Evolutionary conservation across 192 early-diverging fungal genomes (phyloP).

Genomic region (Nowakowskiella sp.): DNA sequence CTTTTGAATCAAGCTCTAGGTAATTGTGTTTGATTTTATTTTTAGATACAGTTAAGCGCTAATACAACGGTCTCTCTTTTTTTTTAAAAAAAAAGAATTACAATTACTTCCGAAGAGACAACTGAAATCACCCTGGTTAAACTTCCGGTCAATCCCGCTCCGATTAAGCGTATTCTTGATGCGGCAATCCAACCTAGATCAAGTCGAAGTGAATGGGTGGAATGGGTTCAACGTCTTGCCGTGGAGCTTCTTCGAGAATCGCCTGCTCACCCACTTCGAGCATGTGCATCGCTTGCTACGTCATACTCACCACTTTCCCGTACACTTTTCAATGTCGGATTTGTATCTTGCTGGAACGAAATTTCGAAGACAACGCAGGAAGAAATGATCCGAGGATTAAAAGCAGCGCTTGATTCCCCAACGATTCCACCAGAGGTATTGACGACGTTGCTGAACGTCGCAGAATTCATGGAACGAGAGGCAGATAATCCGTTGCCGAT

Average conservation of each 20-base stretch:
- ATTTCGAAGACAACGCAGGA: constrained; percentile 84
- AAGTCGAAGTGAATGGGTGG: constrained; percentile 88
- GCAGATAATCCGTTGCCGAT: constrained; percentile 92
- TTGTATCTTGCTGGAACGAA: constrained; percentile 94
- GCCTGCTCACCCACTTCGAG: constrained; percentile 88
- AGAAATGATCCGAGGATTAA: constrained; percentile 71
- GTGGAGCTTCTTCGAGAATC: constrained; percentile 92
- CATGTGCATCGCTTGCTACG: constrained; percentile 75
- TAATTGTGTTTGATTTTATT: neutral
- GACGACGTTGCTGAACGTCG: constrained; percentile 84
- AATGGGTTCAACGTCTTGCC: constrained; percentile 87
- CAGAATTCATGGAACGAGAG: constrained; percentile 98
- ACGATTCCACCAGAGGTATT: constrained; percentile 90
- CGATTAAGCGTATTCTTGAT: too few relatives aligned
- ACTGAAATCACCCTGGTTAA: constrained; percentile 51
- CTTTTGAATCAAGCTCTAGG: too few relatives aligned
- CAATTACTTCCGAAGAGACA: constrained; percentile 22
- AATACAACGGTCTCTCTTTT: neutral
- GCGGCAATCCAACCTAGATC: too few relatives aligned
- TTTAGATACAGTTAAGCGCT: constrained; percentile 10
- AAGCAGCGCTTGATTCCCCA: constrained; percentile 68
- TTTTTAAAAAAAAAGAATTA: too few relatives aligned
- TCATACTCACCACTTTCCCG: constrained; percentile 70
- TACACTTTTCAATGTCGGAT: constrained; percentile 93
- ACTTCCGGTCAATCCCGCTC: constrained; percentile 71